Base-by-base conservation (phyloP, 1,284 basidiomycete genomes). In the Tylopilus sp. region DNA sequence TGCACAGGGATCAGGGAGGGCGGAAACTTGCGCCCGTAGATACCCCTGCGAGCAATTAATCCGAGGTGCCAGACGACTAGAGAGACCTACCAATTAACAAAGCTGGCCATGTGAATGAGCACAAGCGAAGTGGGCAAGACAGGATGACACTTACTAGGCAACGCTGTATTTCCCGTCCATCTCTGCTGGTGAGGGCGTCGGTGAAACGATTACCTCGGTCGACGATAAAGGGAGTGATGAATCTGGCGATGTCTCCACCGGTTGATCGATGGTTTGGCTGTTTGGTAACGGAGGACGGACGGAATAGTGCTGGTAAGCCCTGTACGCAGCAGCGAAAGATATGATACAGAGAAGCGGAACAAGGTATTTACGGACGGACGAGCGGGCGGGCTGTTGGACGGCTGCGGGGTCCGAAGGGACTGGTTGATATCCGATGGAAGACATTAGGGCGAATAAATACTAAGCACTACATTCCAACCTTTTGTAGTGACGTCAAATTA, bases 11-110 rank as follows among this genome's bases (percentile, higher is more conserved):
- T 93, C 46, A 81, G 65, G 11, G 83, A 83, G 3, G 92, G 92
- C 31, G 82, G 84, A 59, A 80, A 95, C 70, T 94, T 93, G 59
- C 92, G 82, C 35, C 82, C 93, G 67, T 96, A 97, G 46, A 96
- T 96, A n/a, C 91, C 93, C 94, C 94, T 88, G 39, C 43, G 14
- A 51, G 30, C 60, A 50, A 47, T 56, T 37, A 50, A 51, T 53
- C 14, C 35, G 20, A 46, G 26, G 21, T 28, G 46, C 48, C 37
- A 44, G 18, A 47, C n/a, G 33, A 37, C 24, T 28, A 31, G 26
- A 37, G 33, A 46, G 21, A 55, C 64, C 47, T 59, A 86, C 85
- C 86, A 89, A 61, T 89, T 89, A 11, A 85, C 82, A 57, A 88
- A 88, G 60, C 86, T 88, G 50, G 18, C 56, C 21, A 24, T 35